Conservation (phyloP, 495 filamentous ascomycete genomes). For the Penicillium coprophilum region DNA sequence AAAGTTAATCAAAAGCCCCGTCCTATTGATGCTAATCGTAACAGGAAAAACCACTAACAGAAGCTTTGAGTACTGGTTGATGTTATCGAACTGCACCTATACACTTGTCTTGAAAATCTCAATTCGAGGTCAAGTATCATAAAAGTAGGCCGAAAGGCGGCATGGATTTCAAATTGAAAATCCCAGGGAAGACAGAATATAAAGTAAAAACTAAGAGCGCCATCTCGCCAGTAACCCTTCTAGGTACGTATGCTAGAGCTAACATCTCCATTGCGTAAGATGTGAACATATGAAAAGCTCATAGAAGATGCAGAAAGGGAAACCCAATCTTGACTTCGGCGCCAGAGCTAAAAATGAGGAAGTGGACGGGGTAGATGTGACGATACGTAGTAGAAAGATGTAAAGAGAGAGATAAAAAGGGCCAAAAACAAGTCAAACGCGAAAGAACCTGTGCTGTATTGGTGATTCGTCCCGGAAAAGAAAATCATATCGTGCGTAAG, state of each 20-base stretch:
- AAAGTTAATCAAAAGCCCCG: too few species aligned
- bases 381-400: background rate
- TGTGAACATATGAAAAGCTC: background rate
- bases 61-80: background rate
- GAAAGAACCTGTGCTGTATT: background rate
- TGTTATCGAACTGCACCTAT: background rate
- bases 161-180: background rate
- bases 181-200: background rate
- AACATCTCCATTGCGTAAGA: background rate
- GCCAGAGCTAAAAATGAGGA: background rate
- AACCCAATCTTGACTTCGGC: background rate
- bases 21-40: background rate
- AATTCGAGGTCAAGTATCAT: background rate
- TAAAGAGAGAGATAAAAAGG: background rate
- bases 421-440: background rate
- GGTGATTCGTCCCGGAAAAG: background rate
- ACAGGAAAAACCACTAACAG: too few species aligned
- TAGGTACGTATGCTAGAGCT: conserved; percentile 6
- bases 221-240: conserved; percentile 1
- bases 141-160: background rate
- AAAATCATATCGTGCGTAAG: conserved; percentile 6
- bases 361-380: background rate
- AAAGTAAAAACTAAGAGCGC: background rate
- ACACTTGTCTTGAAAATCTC: background rate
- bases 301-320: background rate